Percentiles rank a stretch among this genome's conserved stretches.
Conservation (phyloP, 768 basidiomycete genomes). For the Russula sp. region DNA sequence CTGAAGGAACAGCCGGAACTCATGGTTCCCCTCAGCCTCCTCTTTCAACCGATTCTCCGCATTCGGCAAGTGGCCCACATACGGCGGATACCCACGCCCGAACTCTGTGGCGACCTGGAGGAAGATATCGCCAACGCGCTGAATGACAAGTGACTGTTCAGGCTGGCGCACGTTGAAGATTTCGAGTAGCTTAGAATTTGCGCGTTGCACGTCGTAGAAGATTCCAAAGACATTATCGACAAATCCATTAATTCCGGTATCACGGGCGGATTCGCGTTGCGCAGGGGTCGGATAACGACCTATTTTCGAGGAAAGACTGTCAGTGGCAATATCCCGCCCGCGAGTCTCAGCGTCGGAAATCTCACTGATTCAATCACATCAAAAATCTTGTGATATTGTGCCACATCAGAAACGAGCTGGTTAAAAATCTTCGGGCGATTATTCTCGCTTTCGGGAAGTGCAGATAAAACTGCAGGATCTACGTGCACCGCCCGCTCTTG, state of each 20-base stretch:
- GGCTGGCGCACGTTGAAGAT: constrained; percentile 80
- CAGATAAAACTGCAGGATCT: constrained; percentile 46
- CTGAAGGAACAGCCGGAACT: constrained; percentile 84
- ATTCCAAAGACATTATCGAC: constrained; percentile 90
- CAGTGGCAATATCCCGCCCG: constrained; percentile 42
- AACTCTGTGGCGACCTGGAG: constrained; percentile 86
- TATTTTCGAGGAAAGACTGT: constrained; percentile 36
- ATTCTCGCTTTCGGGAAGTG: constrained; percentile 74
- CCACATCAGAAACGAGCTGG: constrained; percentile 84
- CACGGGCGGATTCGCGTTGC: constrained; percentile 52
- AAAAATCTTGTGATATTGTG: constrained; percentile 85
- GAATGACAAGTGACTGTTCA: constrained; percentile 80
- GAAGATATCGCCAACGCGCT: constrained; percentile 85
- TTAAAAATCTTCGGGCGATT: constrained; percentile 85
- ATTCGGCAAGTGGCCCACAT: constrained; percentile 77
- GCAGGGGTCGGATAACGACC: constrained; percentile 56
- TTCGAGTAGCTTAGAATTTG: constrained; percentile 79
- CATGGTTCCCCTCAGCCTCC: constrained; percentile 75
- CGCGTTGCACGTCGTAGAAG: constrained; percentile 80
- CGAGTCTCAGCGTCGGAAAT: constrained; percentile 37
- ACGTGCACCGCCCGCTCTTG: constrained; percentile 55
- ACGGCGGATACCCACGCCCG: constrained; percentile 78
- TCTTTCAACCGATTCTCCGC: constrained; percentile 87
- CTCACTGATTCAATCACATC: constrained; percentile 73
- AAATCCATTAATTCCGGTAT: constrained; percentile 73